Percentiles rank a stretch among this genome's conserved stretches.
Evolutionary conservation across 495 filamentous ascomycete genomes (phyloP).

Genomic region (Monascus purpureus): DNA sequence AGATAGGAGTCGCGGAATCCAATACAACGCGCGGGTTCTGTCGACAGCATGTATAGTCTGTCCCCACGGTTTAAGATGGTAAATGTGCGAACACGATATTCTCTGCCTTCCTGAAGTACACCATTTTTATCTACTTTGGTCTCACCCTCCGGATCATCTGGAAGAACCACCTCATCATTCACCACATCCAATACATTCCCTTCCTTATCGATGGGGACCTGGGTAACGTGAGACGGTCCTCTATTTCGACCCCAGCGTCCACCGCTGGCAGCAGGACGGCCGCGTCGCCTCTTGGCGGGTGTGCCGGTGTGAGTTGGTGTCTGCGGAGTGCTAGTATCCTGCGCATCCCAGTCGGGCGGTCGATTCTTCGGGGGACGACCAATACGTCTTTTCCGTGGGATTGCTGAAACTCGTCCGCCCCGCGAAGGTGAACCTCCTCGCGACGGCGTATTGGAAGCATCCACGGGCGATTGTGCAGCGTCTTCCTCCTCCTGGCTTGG

Average conservation of each 20-base stretch:
- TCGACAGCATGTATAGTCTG: conserved; percentile 92
- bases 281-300: conserved; percentile 50
- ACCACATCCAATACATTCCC: conserved; percentile 85
- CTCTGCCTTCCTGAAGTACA: conserved; percentile 61
- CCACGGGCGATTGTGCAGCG: conserved; percentile 20
- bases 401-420: conserved; percentile 31
- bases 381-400: conserved; percentile 63
- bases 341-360: conserved; percentile 58
- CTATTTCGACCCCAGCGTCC: conserved; percentile 50
- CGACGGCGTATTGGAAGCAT: conserved; percentile 23
- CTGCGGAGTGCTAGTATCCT: conserved; percentile 40
- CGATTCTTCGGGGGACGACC: conserved; percentile 79
- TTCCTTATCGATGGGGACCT: conserved; percentile 86
- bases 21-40: conserved; percentile 89
- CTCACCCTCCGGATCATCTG: conserved; percentile 79
- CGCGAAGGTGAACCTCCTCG: conserved; percentile 17
- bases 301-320: conserved; percentile 40
- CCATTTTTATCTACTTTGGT: conserved; percentile 85
- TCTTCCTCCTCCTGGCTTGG: conserved; percentile 18
- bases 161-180: conserved; percentile 79
- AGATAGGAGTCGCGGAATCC: conserved; percentile 95
- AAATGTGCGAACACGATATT: conserved; percentile 91
- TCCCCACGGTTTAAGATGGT: conserved; percentile 73
- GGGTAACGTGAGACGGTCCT: conserved; percentile 58
- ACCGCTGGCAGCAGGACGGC: conserved; percentile 54